Base-by-base conservation (phyloP, 495 filamentous ascomycete genomes). In the Daldinia caldariorum region DNA sequence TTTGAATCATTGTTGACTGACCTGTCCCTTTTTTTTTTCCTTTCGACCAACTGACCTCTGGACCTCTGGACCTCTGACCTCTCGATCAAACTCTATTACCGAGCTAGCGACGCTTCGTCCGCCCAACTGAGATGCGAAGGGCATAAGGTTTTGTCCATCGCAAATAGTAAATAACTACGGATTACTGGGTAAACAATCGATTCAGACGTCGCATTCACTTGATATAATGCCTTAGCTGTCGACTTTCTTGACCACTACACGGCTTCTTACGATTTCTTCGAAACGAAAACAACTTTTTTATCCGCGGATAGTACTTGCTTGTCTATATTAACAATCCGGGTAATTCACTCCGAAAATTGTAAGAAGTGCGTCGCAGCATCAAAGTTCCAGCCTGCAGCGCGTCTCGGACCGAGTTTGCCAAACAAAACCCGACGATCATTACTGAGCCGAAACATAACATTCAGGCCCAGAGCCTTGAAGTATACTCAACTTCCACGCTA, bases 391-490 rank as follows among this genome's bases (percentile, higher is more conserved):
- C 62, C 47, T 43, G 50, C 66, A 61, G 60, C 70, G 43, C 61
- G 64, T 69, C 67, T 64, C 69, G 69, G 69, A 47, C 62, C 59
- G 62, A 49, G 31, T 34, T 50, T 35, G 51, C 20, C 67, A 69
- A 56, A 69, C 70, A 75, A 69, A 79, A 77, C 74, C 75, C 59
- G 75, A 67, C 77, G 75, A 79, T 77, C 77, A 74, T 72, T 72
- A 74, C 73, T 72, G 71, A 72, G 69, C 73, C 77, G 77, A 77
- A 73, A 76, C 72, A 63, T 63, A 73, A 74, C 70, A 61, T 49
- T 63, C 66, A 65, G 64, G 49, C 39, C 57, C 41, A 38, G 35
- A 56, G 55, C 43, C 26, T 14, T 45, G 38, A 56, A 20, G 50
- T 59, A 31, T 0, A 51, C 51, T 41, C 38, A 41, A 22, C 2